phyloP scores from a whole-genome alignment of 2,329 filamentous ascomycete species.

The Aspergillus eucalypticola region DNA sequence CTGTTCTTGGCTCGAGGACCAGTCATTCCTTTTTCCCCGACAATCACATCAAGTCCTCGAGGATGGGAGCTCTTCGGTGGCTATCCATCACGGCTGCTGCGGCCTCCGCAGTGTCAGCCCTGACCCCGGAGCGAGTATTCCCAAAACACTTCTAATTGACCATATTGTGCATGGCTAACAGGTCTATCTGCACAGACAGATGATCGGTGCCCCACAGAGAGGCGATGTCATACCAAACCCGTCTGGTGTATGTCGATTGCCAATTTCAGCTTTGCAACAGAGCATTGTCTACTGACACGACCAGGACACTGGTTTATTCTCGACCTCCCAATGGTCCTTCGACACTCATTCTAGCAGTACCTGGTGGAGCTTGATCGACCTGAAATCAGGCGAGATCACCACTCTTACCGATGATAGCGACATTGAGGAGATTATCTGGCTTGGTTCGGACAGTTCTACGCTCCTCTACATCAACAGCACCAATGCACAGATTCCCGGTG shows the following conservation, averaged over 20 bases:
- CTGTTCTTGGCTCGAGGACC: background rate
- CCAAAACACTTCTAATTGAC: background rate
- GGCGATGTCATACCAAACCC: conserved; percentile 41
- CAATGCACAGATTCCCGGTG: conserved; percentile 42
- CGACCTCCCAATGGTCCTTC: conserved; percentile 78
- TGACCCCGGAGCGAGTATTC: conserved; percentile 33
- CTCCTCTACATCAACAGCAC: conserved; percentile 58
- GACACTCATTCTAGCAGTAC: conserved; percentile 64
- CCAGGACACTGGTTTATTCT: conserved; percentile 48
- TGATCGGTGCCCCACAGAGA: conserved; percentile 41
- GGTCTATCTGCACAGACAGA: conserved; percentile 24
- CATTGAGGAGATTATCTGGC: conserved; percentile 73
- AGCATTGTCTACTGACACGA: background rate
- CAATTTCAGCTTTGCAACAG: background rate
- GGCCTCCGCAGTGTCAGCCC: conserved; percentile 23
- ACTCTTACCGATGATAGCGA: conserved; percentile 65
- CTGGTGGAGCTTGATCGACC: conserved; percentile 69
- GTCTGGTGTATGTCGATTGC: conserved; percentile 36
- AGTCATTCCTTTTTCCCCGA: background rate
- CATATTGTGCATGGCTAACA: background rate
- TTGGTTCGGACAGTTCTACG: conserved; percentile 65
- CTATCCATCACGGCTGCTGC: conserved; percentile 26
- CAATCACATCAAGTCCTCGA: background rate
- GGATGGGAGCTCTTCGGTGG: conserved; percentile 30
- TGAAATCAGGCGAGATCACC: conserved; percentile 65